These are phyloP conservation scores for Microbotryum scabiosae DNA, from an alignment of 1,284 basidiomycete genomes.

Conservation along the genomic window DNA sequence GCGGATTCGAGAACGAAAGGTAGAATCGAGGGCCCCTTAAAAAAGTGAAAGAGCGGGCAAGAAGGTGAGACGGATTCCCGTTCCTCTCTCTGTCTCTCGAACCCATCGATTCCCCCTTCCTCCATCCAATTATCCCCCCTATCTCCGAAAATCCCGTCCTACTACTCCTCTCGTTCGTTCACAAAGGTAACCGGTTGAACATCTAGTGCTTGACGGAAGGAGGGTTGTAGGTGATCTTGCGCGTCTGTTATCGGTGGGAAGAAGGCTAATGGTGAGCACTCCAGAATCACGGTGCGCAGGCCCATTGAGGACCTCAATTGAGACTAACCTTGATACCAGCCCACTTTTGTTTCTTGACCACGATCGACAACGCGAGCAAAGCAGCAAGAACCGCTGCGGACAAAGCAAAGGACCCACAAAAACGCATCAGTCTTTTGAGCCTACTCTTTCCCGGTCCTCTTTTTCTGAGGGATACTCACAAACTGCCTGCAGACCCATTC, in stretches of 20 bases:
- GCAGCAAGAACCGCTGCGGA: slow-evolving; percentile 66
- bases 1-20: too few relatives aligned
- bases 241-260: slow-evolving; percentile 49
- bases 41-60: too few relatives aligned
- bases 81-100: too few relatives aligned
- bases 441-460: slow-evolving; percentile 80
- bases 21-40: too few relatives aligned
- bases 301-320: slow-evolving; percentile 50
- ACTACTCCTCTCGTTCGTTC: too few relatives aligned
- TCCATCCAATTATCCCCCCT: too few relatives aligned
- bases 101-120: too few relatives aligned
- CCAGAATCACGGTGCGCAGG: background rate
- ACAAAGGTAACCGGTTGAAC: too few relatives aligned
- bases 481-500: slow-evolving; percentile 60
- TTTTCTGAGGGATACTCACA: background rate
- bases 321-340: slow-evolving; percentile 72
- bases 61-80: too few relatives aligned
- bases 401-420: slow-evolving; percentile 79
- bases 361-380: slow-evolving; percentile 69
- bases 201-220: slow-evolving; percentile 29
- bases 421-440: slow-evolving; percentile 57
- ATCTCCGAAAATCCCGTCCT: too few relatives aligned
- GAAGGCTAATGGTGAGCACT: background rate
- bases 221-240: slow-evolving; percentile 55
- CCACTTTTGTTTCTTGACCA: slow-evolving; percentile 96